phyloP scores from a whole-genome alignment of 345 rosid species.

The Clarkia xantiana region DNA sequence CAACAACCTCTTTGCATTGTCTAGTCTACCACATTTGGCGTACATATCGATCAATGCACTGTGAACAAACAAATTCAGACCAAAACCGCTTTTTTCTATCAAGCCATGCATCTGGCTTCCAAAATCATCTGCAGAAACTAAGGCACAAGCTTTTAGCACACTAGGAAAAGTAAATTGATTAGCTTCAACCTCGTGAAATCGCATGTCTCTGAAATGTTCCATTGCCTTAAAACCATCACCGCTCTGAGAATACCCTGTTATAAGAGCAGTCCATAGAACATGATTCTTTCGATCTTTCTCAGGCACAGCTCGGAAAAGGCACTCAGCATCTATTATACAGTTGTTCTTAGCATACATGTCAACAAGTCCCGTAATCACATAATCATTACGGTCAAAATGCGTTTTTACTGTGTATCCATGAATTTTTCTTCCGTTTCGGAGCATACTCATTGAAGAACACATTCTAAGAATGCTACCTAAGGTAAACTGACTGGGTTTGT shows the following conservation, averaged over 20 bases:
- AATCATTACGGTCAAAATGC: slow-evolving; percentile 31
- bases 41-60: slow-evolving; percentile 81
- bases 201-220: slow-evolving; percentile 47
- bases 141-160: slow-evolving; percentile 57
- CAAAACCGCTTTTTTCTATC: slow-evolving; percentile 53
- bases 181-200: slow-evolving; percentile 31
- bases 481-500: slow-evolving; percentile 40
- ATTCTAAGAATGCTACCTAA: slow-evolving; percentile 57
- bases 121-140: slow-evolving; percentile 27
- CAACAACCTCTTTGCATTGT: slow-evolving; percentile 34
- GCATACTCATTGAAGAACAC: slow-evolving; percentile 31
- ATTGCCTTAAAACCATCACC: slow-evolving; percentile 47
- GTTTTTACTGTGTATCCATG: slow-evolving; percentile 55
- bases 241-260: slow-evolving; percentile 56
- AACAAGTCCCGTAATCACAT: slow-evolving; percentile 63
- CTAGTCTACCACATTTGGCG: slow-evolving; percentile 58
- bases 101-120: slow-evolving; percentile 71
- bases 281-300: slow-evolving; percentile 20
- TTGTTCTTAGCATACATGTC: slow-evolving; percentile 70
- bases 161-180: slow-evolving; percentile 81
- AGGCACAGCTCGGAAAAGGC: slow-evolving; percentile 29
- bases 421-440: slow-evolving; percentile 51
- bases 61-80: slow-evolving; percentile 49
- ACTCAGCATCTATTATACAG: slow-evolving; percentile 56
- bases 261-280: slow-evolving; percentile 84